phyloP scores from a whole-genome alignment of 139 green algal species.

The Chlamydomonas asymmetrica region DNA sequence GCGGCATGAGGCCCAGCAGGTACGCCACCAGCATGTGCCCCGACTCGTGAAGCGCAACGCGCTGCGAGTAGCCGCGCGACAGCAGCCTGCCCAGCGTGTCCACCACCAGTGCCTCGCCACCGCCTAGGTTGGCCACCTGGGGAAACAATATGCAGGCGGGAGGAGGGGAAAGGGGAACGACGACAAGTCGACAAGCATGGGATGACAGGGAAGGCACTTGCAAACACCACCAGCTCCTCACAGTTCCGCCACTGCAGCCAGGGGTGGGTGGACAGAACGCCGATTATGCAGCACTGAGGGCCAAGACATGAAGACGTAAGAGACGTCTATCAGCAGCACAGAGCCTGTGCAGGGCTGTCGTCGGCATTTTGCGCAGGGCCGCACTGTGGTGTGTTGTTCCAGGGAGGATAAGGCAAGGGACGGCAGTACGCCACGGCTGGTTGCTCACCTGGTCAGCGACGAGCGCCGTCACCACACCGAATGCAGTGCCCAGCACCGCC shows the following conservation, averaged over 20 bases:
- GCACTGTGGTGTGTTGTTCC: no score
- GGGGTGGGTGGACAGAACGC: no score
- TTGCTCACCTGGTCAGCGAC: conserved; percentile 64
- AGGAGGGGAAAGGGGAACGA: background rate
- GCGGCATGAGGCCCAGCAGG: conserved; percentile 87
- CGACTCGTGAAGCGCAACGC: conserved; percentile 87
- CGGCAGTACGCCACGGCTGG: background rate
- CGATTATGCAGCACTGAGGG: no score
- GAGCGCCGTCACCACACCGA: conserved; percentile 56
- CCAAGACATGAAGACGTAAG: no score
- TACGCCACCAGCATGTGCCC: conserved; percentile 96
- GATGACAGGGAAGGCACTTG: background rate
- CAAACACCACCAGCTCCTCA: background rate
- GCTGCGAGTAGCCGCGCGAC: conserved; percentile 52
- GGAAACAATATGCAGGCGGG: background rate
- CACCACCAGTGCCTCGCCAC: conserved; percentile 74
- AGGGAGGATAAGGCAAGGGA: no score
- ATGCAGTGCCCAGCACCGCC: conserved; percentile 29
- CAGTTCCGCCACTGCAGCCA: no score
- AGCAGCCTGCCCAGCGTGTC: conserved; percentile 71
- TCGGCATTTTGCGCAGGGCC: no score
- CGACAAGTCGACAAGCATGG: background rate
- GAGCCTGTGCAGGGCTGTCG: no score
- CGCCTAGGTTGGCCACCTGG: conserved; percentile 66
- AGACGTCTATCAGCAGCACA: no score